Evolutionary conservation across 148 eudicot genomes (phyloP).

Genomic region (Cornus suecica): DNA sequence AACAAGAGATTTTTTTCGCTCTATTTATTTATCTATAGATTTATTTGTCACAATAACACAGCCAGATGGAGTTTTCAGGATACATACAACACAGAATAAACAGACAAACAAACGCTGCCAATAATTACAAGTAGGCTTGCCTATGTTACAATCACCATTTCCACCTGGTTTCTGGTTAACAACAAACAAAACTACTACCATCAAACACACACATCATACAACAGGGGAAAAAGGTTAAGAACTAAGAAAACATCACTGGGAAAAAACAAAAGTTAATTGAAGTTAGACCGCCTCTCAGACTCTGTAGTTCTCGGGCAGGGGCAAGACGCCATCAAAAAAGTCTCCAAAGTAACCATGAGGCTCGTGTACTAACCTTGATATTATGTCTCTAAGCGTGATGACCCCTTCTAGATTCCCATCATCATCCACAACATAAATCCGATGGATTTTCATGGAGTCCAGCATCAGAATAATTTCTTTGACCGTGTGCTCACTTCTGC

Average conservation of each 20-base stretch:
- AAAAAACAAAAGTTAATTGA: neutral
- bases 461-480: conserved; percentile 74
- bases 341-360: conserved; percentile 93
- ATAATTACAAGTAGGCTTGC: neutral
- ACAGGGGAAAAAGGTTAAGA: neutral
- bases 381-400: conserved; percentile 89
- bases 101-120: neutral
- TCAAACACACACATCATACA: neutral
- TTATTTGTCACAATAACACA: neutral
- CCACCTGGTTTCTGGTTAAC: conserved; percentile 8
- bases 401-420: conserved; percentile 67
- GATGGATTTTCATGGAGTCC: conserved; percentile 67
- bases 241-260: neutral
- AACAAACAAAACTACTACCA: neutral
- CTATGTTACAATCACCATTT: conserved; percentile 5
- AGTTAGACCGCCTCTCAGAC: conserved; percentile 34
- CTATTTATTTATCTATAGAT: too few species aligned
- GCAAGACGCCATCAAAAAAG: conserved; percentile 86
- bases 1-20: too few species aligned
- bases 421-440: conserved; percentile 79
- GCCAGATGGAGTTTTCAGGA: neutral
- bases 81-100: neutral
- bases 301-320: conserved; percentile 64
- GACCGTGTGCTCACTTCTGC: conserved; percentile 54
- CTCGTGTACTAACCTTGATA: conserved; percentile 92